Conservation (phyloP, 345 rosid genomes). For the Stellera chamaejasme region DNA sequence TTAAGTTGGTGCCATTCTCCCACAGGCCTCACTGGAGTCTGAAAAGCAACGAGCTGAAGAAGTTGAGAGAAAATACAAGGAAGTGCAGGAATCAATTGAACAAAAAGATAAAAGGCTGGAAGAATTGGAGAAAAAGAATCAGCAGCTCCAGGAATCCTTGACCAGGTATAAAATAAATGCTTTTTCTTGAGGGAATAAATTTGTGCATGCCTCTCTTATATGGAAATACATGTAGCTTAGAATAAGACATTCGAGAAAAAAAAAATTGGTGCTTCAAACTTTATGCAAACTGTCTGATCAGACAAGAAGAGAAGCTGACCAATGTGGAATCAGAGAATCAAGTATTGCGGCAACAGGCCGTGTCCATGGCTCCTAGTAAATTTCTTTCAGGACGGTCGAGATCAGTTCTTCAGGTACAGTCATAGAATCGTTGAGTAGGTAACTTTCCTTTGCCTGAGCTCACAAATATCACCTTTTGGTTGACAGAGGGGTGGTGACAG, state of each 20-base stretch:
- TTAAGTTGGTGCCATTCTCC: slow-evolving; percentile 10
- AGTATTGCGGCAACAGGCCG: slow-evolving; percentile 92
- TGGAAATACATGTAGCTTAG: neutral
- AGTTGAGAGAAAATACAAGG: slow-evolving; percentile 46
- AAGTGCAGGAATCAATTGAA: slow-evolving; percentile 42
- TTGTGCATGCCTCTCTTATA: neutral
- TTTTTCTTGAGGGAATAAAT: neutral
- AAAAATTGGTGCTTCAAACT: too few relatives aligned
- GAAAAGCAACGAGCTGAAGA: slow-evolving; percentile 63
- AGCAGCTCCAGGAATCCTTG: slow-evolving; percentile 67
- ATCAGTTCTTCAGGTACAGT: slow-evolving; percentile 71
- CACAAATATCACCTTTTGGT: slow-evolving; percentile 11
- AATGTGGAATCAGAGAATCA: slow-evolving; percentile 86
- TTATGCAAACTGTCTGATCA: slow-evolving; percentile 16
- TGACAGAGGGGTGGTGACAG: slow-evolving; percentile 72
- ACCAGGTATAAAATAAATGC: slow-evolving; percentile 35
- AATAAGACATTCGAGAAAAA: neutral
- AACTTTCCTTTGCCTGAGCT: neutral
- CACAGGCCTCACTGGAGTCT: slow-evolving; percentile 47
- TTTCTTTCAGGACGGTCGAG: slow-evolving; percentile 91
- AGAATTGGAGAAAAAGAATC: slow-evolving; percentile 68
- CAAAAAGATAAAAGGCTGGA: slow-evolving; percentile 49
- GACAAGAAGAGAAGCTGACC: slow-evolving; percentile 78
- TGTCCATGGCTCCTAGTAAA: slow-evolving; percentile 88
- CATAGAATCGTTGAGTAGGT: neutral